Base-by-base conservation (phyloP, 108 stramenopile species). In the Poteriospumella lacustris region DNA sequence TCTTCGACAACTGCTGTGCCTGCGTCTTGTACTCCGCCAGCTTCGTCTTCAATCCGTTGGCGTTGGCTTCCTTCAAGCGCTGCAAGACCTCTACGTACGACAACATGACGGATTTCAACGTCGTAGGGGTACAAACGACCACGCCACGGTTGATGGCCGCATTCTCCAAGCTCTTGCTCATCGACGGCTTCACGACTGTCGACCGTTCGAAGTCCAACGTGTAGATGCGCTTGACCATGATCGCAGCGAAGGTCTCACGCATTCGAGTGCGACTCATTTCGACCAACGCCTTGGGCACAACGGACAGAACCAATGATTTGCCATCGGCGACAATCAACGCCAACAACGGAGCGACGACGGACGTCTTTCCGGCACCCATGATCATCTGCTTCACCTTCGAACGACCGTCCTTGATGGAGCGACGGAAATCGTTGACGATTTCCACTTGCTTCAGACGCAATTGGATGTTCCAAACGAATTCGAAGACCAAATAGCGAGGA, bases 331-430 rank as follows among this genome's bases (percentile, higher is more conserved):
- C 67, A 0, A 79, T n/a, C 19, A 79, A 58, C 0, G 78, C 81
- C 0, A 84, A 58, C 24, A 79, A 34, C 52, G 84, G 84, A 2
- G 68, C 78, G 1, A 84, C 64, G 29, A 84, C 84, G 29, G 67
- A 80, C 12, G 84, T 82, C 43, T 84, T 84, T 0, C 84, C 84
- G 5, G 58, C 58, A 0, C 84, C 84, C 84, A 84, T 84, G 0
- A 82, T 81, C 84, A 82, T 81, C 58, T 81, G 78, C 59, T 75
- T 58, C 41, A 84, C 72, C 58, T 52, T 42, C 36, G 68, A 72
- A 0, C 31, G 28, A 1, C 77, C 77, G 19, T 69, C n/a, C 40
- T 67, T 43, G 42, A 77, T 26, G 15, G 68, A 47, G 1, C 9
- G n/a, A 26, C 28, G 3, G 68, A 84, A 69, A 39, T 44, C 26